phyloP scores from a whole-genome alignment of 352 stramenopile genomes.

The Thalassiosira mediterranea region DNA sequence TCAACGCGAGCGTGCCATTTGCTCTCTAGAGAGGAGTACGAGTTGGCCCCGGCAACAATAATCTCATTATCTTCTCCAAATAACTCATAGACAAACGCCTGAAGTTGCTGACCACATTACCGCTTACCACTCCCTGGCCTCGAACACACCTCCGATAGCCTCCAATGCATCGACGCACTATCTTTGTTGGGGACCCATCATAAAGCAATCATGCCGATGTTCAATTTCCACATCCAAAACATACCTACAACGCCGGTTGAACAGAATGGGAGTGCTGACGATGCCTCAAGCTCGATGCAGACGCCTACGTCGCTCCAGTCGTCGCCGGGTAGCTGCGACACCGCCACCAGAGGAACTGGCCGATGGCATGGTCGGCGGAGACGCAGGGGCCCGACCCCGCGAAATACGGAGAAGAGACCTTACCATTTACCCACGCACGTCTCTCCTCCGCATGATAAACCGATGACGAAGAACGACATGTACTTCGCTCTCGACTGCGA shows the following conservation, averaged over 20 bases:
- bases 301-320: conserved; percentile 26
- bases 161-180: too few species aligned
- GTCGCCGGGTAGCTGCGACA: conserved; percentile 36
- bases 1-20: too few species aligned
- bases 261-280: conserved; percentile 12
- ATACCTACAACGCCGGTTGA: conserved; percentile 23
- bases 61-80: too few species aligned
- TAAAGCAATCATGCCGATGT: conserved; percentile 19
- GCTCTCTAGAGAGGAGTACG: too few species aligned
- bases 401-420: conserved; percentile 35
- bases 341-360: conserved; percentile 7
- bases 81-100: too few species aligned
- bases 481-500: conserved; percentile 77
- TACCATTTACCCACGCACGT: conserved; percentile 31
- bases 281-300: conserved; percentile 10
- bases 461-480: conserved; percentile 62
- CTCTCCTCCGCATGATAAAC: conserved; percentile 50
- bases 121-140: too few species aligned
- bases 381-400: conserved; percentile 10
- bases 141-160: too few species aligned
- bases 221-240: conserved; percentile 36
- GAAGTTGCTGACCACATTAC: too few species aligned
- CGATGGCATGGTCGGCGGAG: conserved; percentile 27
- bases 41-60: too few species aligned
- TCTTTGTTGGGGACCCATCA: too few species aligned